These are phyloP conservation scores for Septoria petroselini DNA, from an alignment of 2,329 filamentous ascomycete species.

Conservation along the genomic window DNA sequence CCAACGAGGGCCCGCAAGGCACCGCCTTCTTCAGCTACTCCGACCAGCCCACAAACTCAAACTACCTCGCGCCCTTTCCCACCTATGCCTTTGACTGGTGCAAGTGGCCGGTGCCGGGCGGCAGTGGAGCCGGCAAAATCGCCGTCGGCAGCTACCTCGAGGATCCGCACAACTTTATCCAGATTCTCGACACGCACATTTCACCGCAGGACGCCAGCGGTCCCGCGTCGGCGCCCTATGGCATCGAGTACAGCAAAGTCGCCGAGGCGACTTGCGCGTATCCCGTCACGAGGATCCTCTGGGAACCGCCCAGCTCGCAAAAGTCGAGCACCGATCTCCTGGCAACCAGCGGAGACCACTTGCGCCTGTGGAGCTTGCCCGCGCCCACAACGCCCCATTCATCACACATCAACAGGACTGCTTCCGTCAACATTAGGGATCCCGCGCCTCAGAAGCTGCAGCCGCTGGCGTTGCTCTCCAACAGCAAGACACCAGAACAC, in stretches of 20 bases:
- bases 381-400: constrained; percentile 36
- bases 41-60: constrained; percentile 71
- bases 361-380: constrained; percentile 90
- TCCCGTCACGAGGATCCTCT: constrained; percentile 88
- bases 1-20: constrained; percentile 68
- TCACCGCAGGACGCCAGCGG: constrained; percentile 64
- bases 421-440: constrained; percentile 58
- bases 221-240: constrained; percentile 68
- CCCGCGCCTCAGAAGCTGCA: constrained; percentile 76
- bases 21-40: constrained; percentile 62
- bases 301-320: constrained; percentile 91
- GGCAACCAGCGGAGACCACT: constrained; percentile 90
- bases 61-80: constrained; percentile 90
- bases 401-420: constrained; percentile 65
- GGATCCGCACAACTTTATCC: constrained; percentile 98
- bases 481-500: constrained; percentile 97
- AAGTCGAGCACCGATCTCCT: constrained; percentile 94
- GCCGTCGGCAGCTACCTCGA: constrained; percentile 95
- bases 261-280: constrained; percentile 98
- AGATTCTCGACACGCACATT: constrained; percentile 90
- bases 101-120: constrained; percentile 80
- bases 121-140: constrained; percentile 83
- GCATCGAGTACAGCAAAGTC: constrained; percentile 85
- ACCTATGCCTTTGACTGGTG: constrained; percentile 99
- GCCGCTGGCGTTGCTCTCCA: constrained; percentile 86